Percentiles rank a stretch among this genome's conserved stretches.
phyloP scores from a whole-genome alignment of 345 rosid species.

The Salix purpurea region DNA sequence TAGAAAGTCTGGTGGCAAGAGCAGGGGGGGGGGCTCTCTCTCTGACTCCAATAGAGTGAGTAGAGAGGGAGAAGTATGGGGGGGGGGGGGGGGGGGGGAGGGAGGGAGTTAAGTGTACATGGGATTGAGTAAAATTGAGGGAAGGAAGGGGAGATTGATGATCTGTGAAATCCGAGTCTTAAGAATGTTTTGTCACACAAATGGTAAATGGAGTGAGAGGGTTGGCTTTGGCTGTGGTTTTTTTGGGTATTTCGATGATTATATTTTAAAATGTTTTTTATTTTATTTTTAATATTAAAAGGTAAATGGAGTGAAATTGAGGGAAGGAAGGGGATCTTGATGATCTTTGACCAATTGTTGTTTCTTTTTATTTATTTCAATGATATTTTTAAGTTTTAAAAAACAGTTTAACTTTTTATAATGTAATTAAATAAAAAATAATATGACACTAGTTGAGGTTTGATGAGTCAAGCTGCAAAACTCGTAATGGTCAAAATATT shows the following conservation, averaged over 20 bases:
- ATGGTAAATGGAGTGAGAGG: not conserved
- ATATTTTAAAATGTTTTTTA: not conserved
- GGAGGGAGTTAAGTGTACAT: not conserved
- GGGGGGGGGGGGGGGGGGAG: not conserved
- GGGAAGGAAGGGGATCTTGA: too few relatives aligned
- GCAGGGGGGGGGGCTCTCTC: not conserved
- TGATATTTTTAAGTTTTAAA: too few relatives aligned
- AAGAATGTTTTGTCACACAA: not conserved
- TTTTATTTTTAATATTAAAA: too few relatives aligned
- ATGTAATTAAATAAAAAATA: too few relatives aligned
- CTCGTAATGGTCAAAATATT: too few relatives aligned
- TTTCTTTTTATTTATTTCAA: too few relatives aligned
- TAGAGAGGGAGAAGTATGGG: not conserved
- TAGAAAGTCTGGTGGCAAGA: not conserved
- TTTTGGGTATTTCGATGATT: not conserved
- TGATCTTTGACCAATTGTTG: too few relatives aligned
- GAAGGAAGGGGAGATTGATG: not conserved
- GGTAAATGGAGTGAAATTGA: too few relatives aligned
- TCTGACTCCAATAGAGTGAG: not conserved
- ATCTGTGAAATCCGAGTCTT: not conserved
- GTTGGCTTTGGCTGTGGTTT: not conserved
- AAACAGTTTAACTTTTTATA: too few relatives aligned
- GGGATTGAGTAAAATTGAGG: not conserved
- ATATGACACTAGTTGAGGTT: too few relatives aligned
- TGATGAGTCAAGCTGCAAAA: too few relatives aligned